These are phyloP conservation scores for Chlorella sp. DNA, from an alignment of 139 green algal genomes.

Conservation along the genomic window DNA sequence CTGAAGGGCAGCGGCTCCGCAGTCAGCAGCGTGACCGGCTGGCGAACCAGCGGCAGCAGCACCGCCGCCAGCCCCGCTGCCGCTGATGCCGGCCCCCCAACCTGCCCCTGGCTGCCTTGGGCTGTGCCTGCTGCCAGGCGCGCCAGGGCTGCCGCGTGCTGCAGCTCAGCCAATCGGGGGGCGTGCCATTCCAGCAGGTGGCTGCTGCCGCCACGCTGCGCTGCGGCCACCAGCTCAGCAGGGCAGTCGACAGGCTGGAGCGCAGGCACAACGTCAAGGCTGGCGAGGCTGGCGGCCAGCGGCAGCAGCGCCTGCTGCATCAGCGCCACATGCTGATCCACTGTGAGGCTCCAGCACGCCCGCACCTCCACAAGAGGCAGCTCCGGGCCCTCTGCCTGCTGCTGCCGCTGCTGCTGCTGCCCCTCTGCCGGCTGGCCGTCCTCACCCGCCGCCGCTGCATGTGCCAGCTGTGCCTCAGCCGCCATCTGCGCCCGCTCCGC, in stretches of 20 bases:
- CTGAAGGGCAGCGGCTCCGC: conserved; percentile 43
- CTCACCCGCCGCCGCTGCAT: neutral
- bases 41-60: conserved; percentile 10
- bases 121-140: neutral
- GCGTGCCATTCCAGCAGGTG: neutral
- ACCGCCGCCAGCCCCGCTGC: neutral
- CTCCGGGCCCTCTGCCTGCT: neutral
- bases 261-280: neutral
- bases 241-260: conserved; percentile 2
- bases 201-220: neutral
- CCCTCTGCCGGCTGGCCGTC: neutral
- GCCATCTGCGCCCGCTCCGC: neutral
- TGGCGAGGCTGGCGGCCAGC: neutral
- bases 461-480: neutral
- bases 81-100: neutral
- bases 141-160: neutral
- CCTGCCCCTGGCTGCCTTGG: neutral
- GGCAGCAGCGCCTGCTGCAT: conserved; percentile 27
- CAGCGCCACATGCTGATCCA: conserved; percentile 1
- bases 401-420: neutral
- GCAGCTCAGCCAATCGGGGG: conserved; percentile 7
- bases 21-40: conserved; percentile 45
- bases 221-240: neutral
- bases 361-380: conserved; percentile 17
- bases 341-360: conserved; percentile 8